phyloP scores from a whole-genome alignment of 2,329 filamentous ascomycete genomes.

The Fusarium multiceps region DNA sequence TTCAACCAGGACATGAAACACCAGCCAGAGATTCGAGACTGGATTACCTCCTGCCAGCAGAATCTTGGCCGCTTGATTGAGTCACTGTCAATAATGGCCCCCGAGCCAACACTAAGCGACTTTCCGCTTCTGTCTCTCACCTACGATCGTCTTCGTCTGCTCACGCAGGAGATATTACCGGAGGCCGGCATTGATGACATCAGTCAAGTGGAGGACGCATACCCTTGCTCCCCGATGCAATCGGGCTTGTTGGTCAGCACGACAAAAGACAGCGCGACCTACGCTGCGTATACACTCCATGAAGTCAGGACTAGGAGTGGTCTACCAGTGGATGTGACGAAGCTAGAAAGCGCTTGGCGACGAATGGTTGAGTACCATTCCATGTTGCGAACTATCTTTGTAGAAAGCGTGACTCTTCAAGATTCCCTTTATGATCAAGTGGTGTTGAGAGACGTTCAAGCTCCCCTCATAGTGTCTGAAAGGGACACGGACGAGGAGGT shows the following conservation, averaged over 20 bases:
- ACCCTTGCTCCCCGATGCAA: slow-evolving; percentile 54
- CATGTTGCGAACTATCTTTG: slow-evolving; percentile 60
- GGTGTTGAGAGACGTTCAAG: slow-evolving; percentile 49
- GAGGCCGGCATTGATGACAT: slow-evolving; percentile 12
- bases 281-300: slow-evolving; percentile 51
- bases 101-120: slow-evolving; percentile 30
- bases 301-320: slow-evolving; percentile 35
- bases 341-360: slow-evolving; percentile 50
- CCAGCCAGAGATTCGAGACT: slow-evolving; percentile 51
- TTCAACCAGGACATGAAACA: slow-evolving; percentile 57
- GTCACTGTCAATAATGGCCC: slow-evolving; percentile 2
- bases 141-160: slow-evolving; percentile 27
- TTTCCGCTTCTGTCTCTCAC: slow-evolving; percentile 34
- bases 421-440: slow-evolving; percentile 61
- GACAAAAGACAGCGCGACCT: slow-evolving; percentile 52
- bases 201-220: slow-evolving; percentile 44
- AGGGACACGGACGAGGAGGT: slow-evolving; percentile 25
- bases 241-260: slow-evolving; percentile 54
- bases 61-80: slow-evolving; percentile 7
- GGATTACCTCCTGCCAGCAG: slow-evolving; percentile 30
- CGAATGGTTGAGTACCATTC: slow-evolving; percentile 56
- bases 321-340: slow-evolving; percentile 35
- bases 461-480: slow-evolving; percentile 14
- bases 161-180: slow-evolving; percentile 28
- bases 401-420: slow-evolving; percentile 56